A percentile compares a stretch with the other conserved stretches of the same genome.
Conservation (phyloP, 768 basidiomycete species). For the Gloeophyllum trabeum region DNA sequence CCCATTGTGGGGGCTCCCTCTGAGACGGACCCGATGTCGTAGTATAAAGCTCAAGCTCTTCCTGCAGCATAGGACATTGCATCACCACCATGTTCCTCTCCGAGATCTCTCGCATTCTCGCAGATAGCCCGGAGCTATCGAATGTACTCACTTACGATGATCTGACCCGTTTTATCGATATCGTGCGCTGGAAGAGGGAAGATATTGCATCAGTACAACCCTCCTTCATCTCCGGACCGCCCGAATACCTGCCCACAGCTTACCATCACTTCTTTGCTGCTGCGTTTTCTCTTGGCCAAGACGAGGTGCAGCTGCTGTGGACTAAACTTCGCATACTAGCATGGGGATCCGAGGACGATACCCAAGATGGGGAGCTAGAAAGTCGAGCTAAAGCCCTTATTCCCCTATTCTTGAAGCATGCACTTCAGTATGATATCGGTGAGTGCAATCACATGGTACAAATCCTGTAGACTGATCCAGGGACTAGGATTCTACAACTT, state of each 20-base stretch:
- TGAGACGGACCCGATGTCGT: no score
- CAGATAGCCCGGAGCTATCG: neutral
- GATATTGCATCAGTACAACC: neutral
- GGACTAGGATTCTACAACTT: neutral
- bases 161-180: neutral
- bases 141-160: neutral
- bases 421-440: slow-evolving; percentile 5
- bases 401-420: slow-evolving; percentile 5
- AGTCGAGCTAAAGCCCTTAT: slow-evolving; percentile 1
- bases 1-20: no score
- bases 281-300: neutral
- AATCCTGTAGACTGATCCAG: neutral
- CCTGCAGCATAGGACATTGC: no score
- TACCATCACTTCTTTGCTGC: neutral
- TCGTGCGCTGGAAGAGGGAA: neutral
- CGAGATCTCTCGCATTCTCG: neutral
- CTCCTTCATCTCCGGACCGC: neutral
- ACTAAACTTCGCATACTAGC: neutral
- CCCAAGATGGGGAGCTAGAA: neutral
- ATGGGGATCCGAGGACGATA: neutral
- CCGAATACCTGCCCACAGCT: neutral
- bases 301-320: neutral
- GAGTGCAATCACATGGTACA: neutral
- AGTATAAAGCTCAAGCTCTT: no score
- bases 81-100: neutral